Evolutionary conservation across 2,329 filamentous ascomycete species (phyloP), one percentile per base, ranked within the genome.

Genomic region (Xylariomycetidae sp.): DNA sequence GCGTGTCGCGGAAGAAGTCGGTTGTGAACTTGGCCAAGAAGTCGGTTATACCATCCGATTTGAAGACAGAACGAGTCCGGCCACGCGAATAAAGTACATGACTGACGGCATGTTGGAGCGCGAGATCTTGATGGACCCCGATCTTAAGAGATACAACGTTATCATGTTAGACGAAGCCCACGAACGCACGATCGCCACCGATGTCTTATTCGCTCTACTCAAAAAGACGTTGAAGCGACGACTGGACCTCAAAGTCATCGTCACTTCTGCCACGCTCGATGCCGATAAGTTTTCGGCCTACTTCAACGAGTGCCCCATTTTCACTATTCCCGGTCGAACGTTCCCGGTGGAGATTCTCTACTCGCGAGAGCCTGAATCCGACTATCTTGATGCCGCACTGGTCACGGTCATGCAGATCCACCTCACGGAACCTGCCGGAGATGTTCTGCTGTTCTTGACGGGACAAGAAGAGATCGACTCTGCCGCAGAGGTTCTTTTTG

Each of bases 101-200:
- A 98, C 92, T 12, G 92, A 98, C 52, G 92, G 92, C 60, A 96
- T 96, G 85, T 75, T 98, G 57, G 81, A 95, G 63, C 77, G 92
- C 66, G 92, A 98, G 64, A 88, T 95, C 56, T 72, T 98, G 32
- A 74, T 95, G 47, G 92, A 98, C 56, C 85, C 89, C 1, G 84
- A 95, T 49, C 65, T 98, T 46, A 84, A 75, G 53, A 79, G 85
- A 45, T 98, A 98, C 56, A 94, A 88, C 1, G 87, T 92, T 40
- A 95, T 98, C 53, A 98, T 98, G 82, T 73, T 98, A 49, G 92
- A 98, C 57, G 92, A 98, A 57, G 92, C 92, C 4, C 92, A 98
- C 76, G 92, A 98, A 58, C 80, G 92, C 39, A 98, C 92, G 0
- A 94, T 98, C 48, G 78, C 90, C 0, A 98, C 92, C 0, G 92